Evolutionary conservation across 805 yeast genomes (phyloP), one percentile per base, ranked within the genome.

Genomic region (Wickerhamiella spandovensis): DNA sequence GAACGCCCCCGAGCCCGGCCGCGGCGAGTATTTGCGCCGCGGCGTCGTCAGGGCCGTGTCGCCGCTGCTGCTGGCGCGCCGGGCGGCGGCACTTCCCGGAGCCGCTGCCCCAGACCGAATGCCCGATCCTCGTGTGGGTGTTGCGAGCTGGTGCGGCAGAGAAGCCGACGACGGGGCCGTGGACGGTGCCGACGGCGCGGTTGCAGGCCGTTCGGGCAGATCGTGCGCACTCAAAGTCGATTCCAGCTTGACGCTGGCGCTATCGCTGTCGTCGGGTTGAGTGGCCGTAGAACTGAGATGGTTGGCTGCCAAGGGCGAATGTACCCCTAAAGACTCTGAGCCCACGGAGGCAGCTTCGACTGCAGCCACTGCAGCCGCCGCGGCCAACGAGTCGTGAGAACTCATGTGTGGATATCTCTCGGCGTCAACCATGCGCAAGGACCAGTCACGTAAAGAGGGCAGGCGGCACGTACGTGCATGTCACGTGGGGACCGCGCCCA

Each of bases 301-400:
- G 39, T 35, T 35, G 20, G 39, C 39, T 13, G 39, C 39, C 39
- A 35, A 9, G 9, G 39, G 39, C 20, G 39, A 35, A 17, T 17
- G 39, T 5, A 5, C 39, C 20, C 18, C 39, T 9, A 35, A 3
- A 20, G 39, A 18, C 39, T 35, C 39, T 17, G 39, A 35, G 39
- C 39, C 45, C 7, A 23, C 45, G 3, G 45, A 43, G 5, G 45
- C 45, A n/a, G 45, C 45, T 10, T 22, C 45, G 21, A 24, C 45
- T 32, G 45, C 45, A 7, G 45, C 45, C 15, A 23, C 45, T 3
- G 45, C 45, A 8, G 45, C 45, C n/a, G 45, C 45, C 13, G 45
- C 45, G 23, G 25, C 43, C 25, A 22, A 20, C 17, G 43, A 39
- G 25, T 39, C 43, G 43, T 20, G 43, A 2, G 20, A 23, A 12